Conservation (phyloP, 176 grass and related monocot genomes). For the Oryza meridionalis region DNA sequence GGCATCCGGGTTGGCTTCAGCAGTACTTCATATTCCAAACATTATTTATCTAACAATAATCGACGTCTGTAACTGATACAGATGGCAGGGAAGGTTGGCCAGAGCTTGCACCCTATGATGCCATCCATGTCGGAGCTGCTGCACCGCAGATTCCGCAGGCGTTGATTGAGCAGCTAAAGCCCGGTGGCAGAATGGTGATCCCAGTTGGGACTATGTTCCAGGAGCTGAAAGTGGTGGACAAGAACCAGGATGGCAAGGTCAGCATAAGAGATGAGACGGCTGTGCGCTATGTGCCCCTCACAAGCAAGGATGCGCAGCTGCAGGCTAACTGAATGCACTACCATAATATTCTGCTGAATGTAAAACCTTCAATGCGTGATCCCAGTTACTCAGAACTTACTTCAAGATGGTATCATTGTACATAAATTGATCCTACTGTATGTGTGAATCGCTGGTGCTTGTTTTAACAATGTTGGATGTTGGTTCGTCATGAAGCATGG, state of each 20-base stretch:
- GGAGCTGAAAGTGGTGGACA: conserved; percentile 85
- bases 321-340: conserved; percentile 40
- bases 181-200: conserved; percentile 82
- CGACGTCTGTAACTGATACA: conserved; percentile 39
- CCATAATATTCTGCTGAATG: neutral
- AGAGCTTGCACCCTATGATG: conserved; percentile 70
- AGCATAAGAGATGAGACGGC: conserved; percentile 57
- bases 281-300: conserved; percentile 72
- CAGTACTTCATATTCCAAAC: neutral
- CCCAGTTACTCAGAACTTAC: neutral
- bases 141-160: conserved; percentile 65
- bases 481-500: neutral
- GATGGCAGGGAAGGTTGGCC: conserved; percentile 88
- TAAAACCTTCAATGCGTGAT: neutral
- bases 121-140: conserved; percentile 82
- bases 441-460: neutral
- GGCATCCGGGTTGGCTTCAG: neutral
- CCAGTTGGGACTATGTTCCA: conserved; percentile 68
- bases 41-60: neutral
- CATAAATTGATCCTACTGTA: conserved; percentile 13
- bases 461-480: conserved; percentile 12
- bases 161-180: conserved; percentile 70
- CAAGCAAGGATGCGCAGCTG: conserved; percentile 62
- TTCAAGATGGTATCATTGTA: conserved; percentile 4
- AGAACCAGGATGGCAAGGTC: conserved; percentile 60